A percentile compares a stretch with the other conserved stretches of the same genome.
phyloP scores from a whole-genome alignment of 352 stramenopile species.

The Pythium brassicae region DNA sequence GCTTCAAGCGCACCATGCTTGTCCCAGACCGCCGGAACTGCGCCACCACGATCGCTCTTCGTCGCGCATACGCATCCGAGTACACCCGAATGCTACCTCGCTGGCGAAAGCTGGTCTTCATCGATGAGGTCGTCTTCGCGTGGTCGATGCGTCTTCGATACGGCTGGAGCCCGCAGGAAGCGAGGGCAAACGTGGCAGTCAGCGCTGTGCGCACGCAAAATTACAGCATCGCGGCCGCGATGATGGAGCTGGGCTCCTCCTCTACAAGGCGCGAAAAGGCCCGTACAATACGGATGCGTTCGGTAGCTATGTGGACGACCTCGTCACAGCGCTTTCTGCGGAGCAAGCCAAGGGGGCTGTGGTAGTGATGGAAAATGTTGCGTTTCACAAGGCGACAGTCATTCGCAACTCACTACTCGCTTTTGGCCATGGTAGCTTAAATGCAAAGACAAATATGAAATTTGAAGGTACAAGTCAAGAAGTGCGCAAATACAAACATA shows the following conservation, averaged over 20 bases:
- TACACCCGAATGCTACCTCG: background rate
- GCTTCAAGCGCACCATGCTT: background rate
- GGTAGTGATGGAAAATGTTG: background rate
- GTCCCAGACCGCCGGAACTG: background rate
- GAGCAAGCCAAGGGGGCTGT: background rate
- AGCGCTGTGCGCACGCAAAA: background rate
- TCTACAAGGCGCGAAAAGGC: background rate
- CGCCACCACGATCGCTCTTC: background rate
- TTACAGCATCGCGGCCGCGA: background rate
- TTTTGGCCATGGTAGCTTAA: too few species aligned
- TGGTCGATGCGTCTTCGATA: background rate
- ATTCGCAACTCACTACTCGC: background rate
- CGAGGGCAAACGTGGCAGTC: background rate
- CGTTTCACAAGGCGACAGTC: background rate
- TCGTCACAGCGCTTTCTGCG: background rate
- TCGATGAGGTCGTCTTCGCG: background rate
- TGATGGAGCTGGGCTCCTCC: background rate
- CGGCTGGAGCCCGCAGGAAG: too few species aligned
- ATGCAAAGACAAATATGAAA: too few species aligned
- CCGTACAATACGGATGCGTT: background rate
- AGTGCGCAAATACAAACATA: too few species aligned
- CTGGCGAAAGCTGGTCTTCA: background rate
- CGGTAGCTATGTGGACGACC: background rate
- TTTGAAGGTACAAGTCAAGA: too few species aligned
- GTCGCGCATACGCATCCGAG: background rate